A percentile compares a stretch with the other conserved stretches of the same genome.
Evolutionary conservation across 139 green algal species (phyloP).

Genomic region (Chlamydomonas urium): DNA sequence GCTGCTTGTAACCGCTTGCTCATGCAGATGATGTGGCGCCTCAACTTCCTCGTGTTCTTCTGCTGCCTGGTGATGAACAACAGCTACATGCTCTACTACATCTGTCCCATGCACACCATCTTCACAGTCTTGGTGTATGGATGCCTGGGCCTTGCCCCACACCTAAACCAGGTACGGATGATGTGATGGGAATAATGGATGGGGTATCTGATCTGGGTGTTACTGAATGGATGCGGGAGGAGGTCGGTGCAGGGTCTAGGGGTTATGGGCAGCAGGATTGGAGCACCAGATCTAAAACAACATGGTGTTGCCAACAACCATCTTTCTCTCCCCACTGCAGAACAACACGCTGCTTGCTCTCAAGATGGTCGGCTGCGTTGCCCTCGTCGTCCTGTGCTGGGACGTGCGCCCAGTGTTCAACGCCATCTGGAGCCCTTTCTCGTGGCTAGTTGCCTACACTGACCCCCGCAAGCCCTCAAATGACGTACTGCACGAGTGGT

Average conservation of each 20-base stretch:
- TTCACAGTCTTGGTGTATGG: slow-evolving; percentile 93
- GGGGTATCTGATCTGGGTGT: too few species aligned
- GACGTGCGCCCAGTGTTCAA: slow-evolving; percentile 89
- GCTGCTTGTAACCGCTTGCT: too few species aligned
- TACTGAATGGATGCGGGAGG: too few species aligned
- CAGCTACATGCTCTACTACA: slow-evolving; percentile 98
- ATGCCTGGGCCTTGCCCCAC: slow-evolving; percentile 53
- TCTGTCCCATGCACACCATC: slow-evolving; percentile 98
- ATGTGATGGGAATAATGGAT: too few species aligned
- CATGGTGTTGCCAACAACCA: background rate
- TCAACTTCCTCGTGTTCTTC: slow-evolving; percentile 89
- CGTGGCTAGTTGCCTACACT: slow-evolving; percentile 74
- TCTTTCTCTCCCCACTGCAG: background rate
- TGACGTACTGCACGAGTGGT: slow-evolving; percentile 83
- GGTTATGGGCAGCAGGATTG: too few species aligned
- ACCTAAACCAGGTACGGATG: slow-evolving; percentile 69
- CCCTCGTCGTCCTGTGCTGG: slow-evolving; percentile 74
- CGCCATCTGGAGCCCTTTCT: slow-evolving; percentile 77
- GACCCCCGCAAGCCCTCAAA: slow-evolving; percentile 73
- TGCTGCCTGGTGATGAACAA: slow-evolving; percentile 80
- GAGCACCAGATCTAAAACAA: too few species aligned
- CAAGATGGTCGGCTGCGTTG: slow-evolving; percentile 53
- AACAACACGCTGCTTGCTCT: background rate
- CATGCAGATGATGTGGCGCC: slow-evolving; percentile 94
- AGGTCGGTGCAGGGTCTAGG: too few species aligned